These are phyloP conservation scores for Podospora sp. DNA, from an alignment of 495 filamentous ascomycete genomes.

Conservation along the genomic window DNA sequence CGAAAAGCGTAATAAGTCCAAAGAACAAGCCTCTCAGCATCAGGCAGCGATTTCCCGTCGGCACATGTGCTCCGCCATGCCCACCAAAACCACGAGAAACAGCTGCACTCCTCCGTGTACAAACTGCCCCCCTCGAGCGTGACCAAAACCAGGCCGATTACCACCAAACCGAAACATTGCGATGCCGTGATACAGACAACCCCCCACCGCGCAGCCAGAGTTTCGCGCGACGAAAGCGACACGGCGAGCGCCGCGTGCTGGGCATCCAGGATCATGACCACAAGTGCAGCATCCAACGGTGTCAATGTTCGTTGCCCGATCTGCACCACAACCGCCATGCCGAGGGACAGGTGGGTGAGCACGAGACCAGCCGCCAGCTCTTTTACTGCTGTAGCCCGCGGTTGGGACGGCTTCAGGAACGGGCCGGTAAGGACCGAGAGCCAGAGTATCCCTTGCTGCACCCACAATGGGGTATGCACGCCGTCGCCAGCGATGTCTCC, in stretches of 20 bases:
- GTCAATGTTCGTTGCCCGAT: slow-evolving; percentile 25
- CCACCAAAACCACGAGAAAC: slow-evolving; percentile 36
- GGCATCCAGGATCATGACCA: slow-evolving; percentile 30
- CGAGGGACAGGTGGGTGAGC: slow-evolving; percentile 30
- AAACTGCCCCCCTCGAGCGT: slow-evolving; percentile 19
- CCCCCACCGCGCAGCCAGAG: slow-evolving; percentile 31
- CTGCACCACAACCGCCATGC: slow-evolving; percentile 30
- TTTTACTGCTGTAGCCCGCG: slow-evolving; percentile 27
- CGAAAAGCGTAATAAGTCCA: slow-evolving; percentile 33
- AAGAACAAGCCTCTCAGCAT: slow-evolving; percentile 16
- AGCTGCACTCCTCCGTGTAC: slow-evolving; percentile 18
- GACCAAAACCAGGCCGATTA: slow-evolving; percentile 26
- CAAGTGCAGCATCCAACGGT: slow-evolving; percentile 30
- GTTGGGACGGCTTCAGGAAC: slow-evolving; percentile 16
- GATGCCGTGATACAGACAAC: slow-evolving; percentile 20
- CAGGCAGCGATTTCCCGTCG: not conserved
- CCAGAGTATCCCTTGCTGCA: slow-evolving; percentile 27
- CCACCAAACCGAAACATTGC: slow-evolving; percentile 28
- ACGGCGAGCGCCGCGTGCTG: slow-evolving; percentile 29
- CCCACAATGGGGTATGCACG: slow-evolving; percentile 29
- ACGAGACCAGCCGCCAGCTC: slow-evolving; percentile 29
- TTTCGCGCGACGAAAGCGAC: slow-evolving; percentile 28
- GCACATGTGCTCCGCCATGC: slow-evolving; percentile 29
- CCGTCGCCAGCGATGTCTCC: slow-evolving; percentile 34
- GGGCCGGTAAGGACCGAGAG: slow-evolving; percentile 25